A percentile compares a stretch with the other conserved stretches of the same genome.
These are phyloP conservation scores for Selenicereus undatus DNA, from an alignment of 148 eudicot genomes.

Conservation along the genomic window DNA sequence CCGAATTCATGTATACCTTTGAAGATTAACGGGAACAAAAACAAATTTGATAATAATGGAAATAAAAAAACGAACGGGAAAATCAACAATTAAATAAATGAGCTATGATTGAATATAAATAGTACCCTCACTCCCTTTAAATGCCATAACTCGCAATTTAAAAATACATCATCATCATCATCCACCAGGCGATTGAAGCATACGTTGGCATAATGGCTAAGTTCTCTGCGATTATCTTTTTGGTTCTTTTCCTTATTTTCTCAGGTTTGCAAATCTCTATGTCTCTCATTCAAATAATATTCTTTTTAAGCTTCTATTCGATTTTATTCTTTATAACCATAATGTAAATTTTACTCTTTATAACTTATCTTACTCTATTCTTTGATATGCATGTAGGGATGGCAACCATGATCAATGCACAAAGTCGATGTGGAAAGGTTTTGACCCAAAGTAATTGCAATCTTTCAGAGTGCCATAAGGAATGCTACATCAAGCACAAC, in stretches of 20 bases:
- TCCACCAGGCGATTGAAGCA: background rate
- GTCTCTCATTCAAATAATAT: no score
- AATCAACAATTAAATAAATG: no score
- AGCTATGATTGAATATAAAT: background rate
- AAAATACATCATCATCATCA: background rate
- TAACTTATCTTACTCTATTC: no score
- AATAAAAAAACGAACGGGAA: no score
- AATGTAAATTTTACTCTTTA: no score
- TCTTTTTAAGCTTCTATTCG: no score
- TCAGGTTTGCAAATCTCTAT: background rate
- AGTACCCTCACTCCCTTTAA: background rate
- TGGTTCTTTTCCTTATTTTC: background rate
- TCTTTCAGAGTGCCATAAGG: background rate
- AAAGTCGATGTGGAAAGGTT: no score
- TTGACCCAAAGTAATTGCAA: background rate
- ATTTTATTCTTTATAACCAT: no score
- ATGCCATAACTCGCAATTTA: background rate
- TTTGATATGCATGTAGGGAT: background rate
- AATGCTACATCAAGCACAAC: background rate
- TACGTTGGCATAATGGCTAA: background rate
- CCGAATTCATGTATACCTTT: no score
- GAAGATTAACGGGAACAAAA: no score
- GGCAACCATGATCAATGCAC: background rate
- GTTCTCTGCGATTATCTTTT: background rate
- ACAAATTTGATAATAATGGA: no score